Base-by-base conservation (phyloP, 306 rosid genomes). In the Trifolium pratense region DNA sequence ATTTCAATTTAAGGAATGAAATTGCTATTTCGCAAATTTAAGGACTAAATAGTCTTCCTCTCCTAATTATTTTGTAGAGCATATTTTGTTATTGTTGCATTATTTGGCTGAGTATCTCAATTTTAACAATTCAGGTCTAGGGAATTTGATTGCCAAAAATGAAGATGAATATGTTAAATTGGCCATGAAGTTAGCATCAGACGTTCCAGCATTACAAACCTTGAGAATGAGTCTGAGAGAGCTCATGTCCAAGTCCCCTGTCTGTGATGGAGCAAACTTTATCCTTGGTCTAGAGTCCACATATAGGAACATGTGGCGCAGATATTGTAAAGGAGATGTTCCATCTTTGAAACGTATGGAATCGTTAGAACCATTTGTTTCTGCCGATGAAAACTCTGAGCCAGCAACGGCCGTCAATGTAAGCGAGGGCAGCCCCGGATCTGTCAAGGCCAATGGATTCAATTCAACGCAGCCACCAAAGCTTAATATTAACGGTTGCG, bases 291-390 rank as follows among this genome's bases (percentile, higher is more conserved):
- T 92, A 34, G 98, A 92, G 74, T 89, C 88, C 15, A 48, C 84
- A 42, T 91, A 88, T 71, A 80, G 99, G 59, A 84, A 82, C 43
- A 89, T 94, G 89, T 94, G 99, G 99, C 82, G 71, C 62, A 80
- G 90, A 69, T 94, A 94, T 81, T 94, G 99, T 71, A 81, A 89
- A 66, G 99, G 99, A 18, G 99, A 94, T 21, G 87, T 89, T 65
- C 99, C 97, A 16, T 90, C 99, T 77, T 84, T 82, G 74, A 85
- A 81, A 75, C 86, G 81, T 73, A 49, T 89, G 58, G 89, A 85
- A 61, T 66, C 74, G 78, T 83, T 87, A 70, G 81, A 88, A 78
- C 79, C 73, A 32, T 60, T 80, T 39, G 81, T 56, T n/a, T 23
- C 76, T 37, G 23, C 70, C 21, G 56, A 45, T 6, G 45, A 70